Conservation (phyloP, 73 alveolate species). For the Tetrahymena malaccensis region DNA sequence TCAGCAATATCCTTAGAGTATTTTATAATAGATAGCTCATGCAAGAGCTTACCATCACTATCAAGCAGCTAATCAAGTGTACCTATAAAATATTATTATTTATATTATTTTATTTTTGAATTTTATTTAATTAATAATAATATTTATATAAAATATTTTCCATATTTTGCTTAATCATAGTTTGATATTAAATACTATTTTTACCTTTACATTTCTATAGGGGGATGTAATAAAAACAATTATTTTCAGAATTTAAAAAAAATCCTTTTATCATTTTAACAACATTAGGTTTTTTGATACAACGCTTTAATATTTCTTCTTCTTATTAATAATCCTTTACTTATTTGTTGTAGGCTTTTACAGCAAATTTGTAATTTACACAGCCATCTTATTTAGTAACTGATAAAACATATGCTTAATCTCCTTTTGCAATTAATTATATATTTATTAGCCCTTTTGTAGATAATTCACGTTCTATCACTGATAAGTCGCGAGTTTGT, state of each 20-base stretch:
- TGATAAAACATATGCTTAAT: not conserved
- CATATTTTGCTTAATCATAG: no score
- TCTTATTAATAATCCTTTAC: not conserved
- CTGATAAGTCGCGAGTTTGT: not conserved
- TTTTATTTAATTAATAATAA: no score
- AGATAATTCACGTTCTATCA: not conserved
- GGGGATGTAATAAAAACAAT: not conserved
- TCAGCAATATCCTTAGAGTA: not conserved
- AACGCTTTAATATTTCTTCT: not conserved
- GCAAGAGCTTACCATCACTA: not conserved
- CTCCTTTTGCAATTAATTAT: not conserved
- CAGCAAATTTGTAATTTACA: not conserved
- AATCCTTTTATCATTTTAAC: not conserved
- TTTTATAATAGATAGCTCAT: not conserved
- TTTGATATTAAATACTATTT: no score
- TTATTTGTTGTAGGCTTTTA: not conserved
- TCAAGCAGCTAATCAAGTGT: not conserved
- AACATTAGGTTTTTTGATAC: not conserved
- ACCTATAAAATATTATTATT: not conserved
- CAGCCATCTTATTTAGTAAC: not conserved
- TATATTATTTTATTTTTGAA: no score
- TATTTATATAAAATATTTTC: no score
- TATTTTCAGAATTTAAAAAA: not conserved
- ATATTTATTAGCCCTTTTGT: not conserved
- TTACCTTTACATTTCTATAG: not conserved